Conservation (phyloP, 768 basidiomycete genomes). For the Favolaschia claudopus region DNA sequence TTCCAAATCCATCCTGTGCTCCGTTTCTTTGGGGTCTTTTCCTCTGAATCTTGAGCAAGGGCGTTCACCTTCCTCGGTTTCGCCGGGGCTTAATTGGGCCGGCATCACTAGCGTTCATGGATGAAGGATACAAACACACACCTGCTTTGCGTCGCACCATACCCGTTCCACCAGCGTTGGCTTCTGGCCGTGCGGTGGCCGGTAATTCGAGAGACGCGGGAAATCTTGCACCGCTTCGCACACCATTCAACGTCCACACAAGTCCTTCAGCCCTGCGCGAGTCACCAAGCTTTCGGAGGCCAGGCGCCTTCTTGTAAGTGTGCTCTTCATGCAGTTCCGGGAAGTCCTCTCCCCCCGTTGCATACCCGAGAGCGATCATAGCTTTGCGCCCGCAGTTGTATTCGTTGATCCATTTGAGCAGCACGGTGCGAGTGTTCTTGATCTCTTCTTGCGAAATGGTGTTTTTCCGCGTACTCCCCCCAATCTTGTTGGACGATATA, state of each 20-base stretch:
- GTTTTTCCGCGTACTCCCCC: background rate
- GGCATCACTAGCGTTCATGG: no score
- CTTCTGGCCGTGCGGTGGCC: background rate
- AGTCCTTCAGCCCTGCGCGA: background rate
- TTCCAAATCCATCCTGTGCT: conserved; percentile 15
- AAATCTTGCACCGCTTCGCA: background rate
- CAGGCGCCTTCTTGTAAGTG: background rate
- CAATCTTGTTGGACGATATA: background rate
- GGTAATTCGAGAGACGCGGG: no score
- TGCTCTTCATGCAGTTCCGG: conserved; percentile 1
- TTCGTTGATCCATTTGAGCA: background rate
- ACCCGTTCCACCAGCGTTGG: no score
- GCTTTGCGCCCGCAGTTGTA: conserved; percentile 5
- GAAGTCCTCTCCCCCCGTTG: background rate
- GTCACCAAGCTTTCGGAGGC: background rate
- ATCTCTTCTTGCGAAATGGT: background rate
- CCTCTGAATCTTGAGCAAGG: background rate
- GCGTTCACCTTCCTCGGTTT: no score
- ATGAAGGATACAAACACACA: no score
- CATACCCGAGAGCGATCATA: background rate
- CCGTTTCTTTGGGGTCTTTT: background rate
- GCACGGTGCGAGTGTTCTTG: background rate
- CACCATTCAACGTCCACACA: background rate
- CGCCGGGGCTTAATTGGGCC: no score
- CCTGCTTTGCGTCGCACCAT: no score